Evolutionary conservation across 306 rosid genomes (phyloP), one percentile per base, ranked within the genome.

Genomic region (Casuarina glauca): DNA sequence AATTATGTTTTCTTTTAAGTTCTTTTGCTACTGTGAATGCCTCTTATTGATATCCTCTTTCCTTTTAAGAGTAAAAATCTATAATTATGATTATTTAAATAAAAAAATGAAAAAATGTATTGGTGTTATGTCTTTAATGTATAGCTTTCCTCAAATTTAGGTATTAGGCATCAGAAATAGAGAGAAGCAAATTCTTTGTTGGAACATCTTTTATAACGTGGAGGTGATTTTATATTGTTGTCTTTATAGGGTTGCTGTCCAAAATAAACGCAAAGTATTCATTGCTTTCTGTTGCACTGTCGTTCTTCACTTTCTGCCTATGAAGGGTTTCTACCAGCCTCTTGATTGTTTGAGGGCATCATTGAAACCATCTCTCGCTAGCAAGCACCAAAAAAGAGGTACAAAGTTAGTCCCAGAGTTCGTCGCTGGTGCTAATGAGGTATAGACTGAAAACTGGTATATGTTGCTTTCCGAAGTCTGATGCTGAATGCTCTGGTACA

Each of bases 381-480:
- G 70, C 55, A 93, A 96, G 91, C 86, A 89, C 76, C 90, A 81
- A 82, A 85, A 84, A 85, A 85, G 83, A 77, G 89, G 89, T 55
- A 90, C 91, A 49, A 87, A 78, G 84, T 81, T 89, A 78, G 75
- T 79, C 76, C 97, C 88, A 80, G 94, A 93, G 76, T 85, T 88
- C 87, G 76, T 89, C 36, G 94, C 96, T 84, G 79, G 70, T 80
- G 91, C 93, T 58, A 89, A 82, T 66, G 89, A 93, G 53, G 97
- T 91, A 91, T 80, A 69, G 73, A 74, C 64, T 16, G 63, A 60
- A 76, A 60, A 6, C 66, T 41, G 69, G 72, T 74, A 51, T 12
- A 78, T 76, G 62, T 76, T 69, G 68, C 76, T 80, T 80, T 85
- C 60, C 70, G 17, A 60, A 50, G 15, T 51, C 73, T 58, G 49